Conservation (phyloP, 2,329 filamentous ascomycete genomes). For the Colletotrichum navitas region DNA sequence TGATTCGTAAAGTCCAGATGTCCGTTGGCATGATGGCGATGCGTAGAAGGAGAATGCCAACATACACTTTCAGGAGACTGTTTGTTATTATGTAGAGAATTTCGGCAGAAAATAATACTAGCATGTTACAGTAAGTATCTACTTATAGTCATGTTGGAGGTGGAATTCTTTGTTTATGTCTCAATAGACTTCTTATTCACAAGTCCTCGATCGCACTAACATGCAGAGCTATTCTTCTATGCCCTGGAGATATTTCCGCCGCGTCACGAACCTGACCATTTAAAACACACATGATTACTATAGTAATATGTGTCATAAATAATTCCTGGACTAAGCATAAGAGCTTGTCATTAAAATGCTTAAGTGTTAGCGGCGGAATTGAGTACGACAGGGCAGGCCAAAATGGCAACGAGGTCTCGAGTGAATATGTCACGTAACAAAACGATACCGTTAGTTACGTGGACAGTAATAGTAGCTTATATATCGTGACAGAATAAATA, state of each 20-base stretch:
- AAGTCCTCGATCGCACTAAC: constrained; percentile 36
- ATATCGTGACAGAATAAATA: too few species aligned
- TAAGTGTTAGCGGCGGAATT: too few species aligned
- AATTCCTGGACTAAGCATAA: too few species aligned
- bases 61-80: constrained; percentile 53
- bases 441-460: too few species aligned
- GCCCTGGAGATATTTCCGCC: constrained; percentile 38
- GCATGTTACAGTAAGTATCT: background rate
- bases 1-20: too few species aligned
- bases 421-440: too few species aligned
- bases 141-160: background rate
- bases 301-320: constrained; percentile 44
- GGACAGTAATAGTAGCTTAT: too few species aligned
- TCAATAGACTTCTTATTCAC: background rate
- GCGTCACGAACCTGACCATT: constrained; percentile 47
- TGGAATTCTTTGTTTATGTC: background rate
- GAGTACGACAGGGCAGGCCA: too few species aligned
- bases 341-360: too few species aligned
- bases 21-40: constrained; percentile 48
- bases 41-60: constrained; percentile 56
- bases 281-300: constrained; percentile 44
- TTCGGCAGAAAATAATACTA: constrained; percentile 56
- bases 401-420: too few species aligned
- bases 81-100: constrained; percentile 54
- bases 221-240: constrained; percentile 48